These are phyloP conservation scores for Metschnikowia henanensis DNA, from an alignment of 805 yeast species.

Conservation along the genomic window DNA sequence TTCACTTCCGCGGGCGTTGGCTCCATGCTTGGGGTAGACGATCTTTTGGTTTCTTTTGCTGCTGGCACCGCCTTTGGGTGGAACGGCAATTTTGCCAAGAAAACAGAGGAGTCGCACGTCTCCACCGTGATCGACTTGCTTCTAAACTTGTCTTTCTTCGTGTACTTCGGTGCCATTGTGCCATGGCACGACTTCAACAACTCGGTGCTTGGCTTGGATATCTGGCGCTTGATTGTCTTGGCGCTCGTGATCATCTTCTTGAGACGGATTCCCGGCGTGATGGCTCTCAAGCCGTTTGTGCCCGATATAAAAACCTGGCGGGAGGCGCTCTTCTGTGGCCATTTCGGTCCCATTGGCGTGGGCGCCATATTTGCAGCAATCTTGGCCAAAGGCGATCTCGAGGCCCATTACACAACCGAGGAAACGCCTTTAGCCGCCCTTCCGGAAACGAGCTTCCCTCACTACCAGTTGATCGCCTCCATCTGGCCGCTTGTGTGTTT, in stretches of 20 bases:
- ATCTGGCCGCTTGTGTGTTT: constrained; percentile 71
- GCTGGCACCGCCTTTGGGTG: constrained; percentile 94
- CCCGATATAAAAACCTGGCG: constrained; percentile 92
- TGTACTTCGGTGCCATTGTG: constrained; percentile 85
- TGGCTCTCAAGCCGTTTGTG: constrained; percentile 70
- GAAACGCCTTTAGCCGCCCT: constrained; percentile 56
- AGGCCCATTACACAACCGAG: constrained; percentile 47
- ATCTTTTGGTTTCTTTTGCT: constrained; percentile 82
- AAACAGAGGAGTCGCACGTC: constrained; percentile 82
- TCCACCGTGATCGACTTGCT: constrained; percentile 88
- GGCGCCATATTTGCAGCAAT: constrained; percentile 88
- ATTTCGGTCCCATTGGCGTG: constrained; percentile 95
- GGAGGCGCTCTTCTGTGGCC: constrained; percentile 92
- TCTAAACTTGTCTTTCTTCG: constrained; percentile 81
- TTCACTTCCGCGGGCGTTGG: constrained; percentile 89
- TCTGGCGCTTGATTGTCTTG: constrained; percentile 78
- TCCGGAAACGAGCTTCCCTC: constrained; percentile 48
- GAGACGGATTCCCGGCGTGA: constrained; percentile 80
- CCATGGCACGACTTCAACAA: constrained; percentile 85
- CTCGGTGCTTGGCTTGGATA: constrained; percentile 56
- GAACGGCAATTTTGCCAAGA: constrained; percentile 86
- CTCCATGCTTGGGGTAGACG: constrained; percentile 85
- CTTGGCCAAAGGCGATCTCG: constrained; percentile 71
- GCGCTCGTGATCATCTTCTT: constrained; percentile 74
- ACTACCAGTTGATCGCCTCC: constrained; percentile 58